phyloP scores from a whole-genome alignment of 2,329 filamentous ascomycete species.

The Hypoxylon sp. region DNA sequence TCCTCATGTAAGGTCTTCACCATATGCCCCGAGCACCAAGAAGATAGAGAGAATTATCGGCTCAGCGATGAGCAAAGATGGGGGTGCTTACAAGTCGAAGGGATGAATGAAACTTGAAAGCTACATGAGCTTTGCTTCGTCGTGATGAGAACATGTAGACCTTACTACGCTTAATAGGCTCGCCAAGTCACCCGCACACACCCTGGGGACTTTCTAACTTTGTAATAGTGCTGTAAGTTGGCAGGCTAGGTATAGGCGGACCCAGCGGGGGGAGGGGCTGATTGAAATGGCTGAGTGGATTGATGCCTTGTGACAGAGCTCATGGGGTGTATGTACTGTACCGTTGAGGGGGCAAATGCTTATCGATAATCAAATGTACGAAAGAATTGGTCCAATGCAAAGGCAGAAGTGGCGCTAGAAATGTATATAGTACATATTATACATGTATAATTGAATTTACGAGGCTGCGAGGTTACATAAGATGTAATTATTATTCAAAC shows the following conservation, averaged over 20 bases:
- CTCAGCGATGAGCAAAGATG: conserved; percentile 8
- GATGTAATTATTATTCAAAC: background rate
- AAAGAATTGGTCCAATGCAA: background rate
- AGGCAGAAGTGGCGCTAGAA: conserved; percentile 4
- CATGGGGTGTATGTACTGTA: conserved; percentile 13
- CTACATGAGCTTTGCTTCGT: conserved; percentile 1
- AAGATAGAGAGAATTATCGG: background rate
- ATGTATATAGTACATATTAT: too few species aligned
- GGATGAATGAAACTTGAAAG: conserved; percentile 24
- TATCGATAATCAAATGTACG: conserved; percentile 28
- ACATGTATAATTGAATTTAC: background rate
- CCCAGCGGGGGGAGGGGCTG: conserved; percentile 30
- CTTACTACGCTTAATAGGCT: background rate
- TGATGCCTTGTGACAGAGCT: conserved; percentile 42
- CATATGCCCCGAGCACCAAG: conserved; percentile 8
- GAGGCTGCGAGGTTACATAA: too few species aligned
- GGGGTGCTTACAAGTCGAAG: conserved; percentile 11
- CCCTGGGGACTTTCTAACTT: conserved; percentile 14
- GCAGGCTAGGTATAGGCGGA: conserved; percentile 8
- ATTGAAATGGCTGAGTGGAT: conserved; percentile 10
- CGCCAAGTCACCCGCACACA: conserved; percentile 42
- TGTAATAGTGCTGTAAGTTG: conserved; percentile 12
- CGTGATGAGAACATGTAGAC: conserved; percentile 20
- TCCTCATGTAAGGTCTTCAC: conserved; percentile 19
- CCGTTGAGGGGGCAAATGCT: background rate